Percentiles rank a stretch among this genome's conserved stretches.
These are phyloP conservation scores for Crithidia bombi DNA, from an alignment of 208 protist species.

Conservation along the genomic window DNA sequence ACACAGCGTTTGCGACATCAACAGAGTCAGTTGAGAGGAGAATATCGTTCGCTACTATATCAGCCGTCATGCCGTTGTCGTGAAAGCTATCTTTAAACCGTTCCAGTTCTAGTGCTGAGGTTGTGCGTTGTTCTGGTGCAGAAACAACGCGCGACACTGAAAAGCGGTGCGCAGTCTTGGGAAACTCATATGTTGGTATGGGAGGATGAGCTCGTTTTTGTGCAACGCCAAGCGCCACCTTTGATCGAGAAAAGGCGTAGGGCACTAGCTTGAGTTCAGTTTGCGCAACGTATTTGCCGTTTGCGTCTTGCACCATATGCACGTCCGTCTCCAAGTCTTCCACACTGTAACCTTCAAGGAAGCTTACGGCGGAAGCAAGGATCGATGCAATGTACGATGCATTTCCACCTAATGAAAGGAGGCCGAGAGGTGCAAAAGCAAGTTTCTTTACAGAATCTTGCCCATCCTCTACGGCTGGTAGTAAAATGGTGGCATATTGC, in stretches of 20 bases:
- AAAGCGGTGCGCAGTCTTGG: not conserved
- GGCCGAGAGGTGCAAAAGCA: conserved; percentile 46
- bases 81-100: conserved; percentile 15
- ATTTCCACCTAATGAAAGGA: conserved; percentile 36
- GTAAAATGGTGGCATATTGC: not conserved
- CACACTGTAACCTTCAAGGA: conserved; percentile 55
- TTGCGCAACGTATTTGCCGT: conserved; percentile 26
- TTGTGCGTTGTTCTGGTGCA: not conserved
- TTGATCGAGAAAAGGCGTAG: conserved; percentile 11
- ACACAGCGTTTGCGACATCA: conserved; percentile 19
- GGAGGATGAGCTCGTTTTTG: not conserved
- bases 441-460: conserved; percentile 45
- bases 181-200: not conserved
- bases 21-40: conserved; percentile 28
- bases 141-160: conserved; percentile 17
- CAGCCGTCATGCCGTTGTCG: not conserved
- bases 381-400: conserved; percentile 27
- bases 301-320: conserved; percentile 6
- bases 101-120: conserved; percentile 4
- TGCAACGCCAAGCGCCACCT: not conserved
- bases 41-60: conserved; percentile 26
- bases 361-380: conserved; percentile 51
- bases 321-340: conserved; percentile 46
- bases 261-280: conserved; percentile 47
- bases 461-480: conserved; percentile 18